A percentile compares a stretch with the other conserved stretches of the same genome.
Evolutionary conservation across 2,329 filamentous ascomycete genomes (phyloP).

Genomic region (Cladosporium sp.): DNA sequence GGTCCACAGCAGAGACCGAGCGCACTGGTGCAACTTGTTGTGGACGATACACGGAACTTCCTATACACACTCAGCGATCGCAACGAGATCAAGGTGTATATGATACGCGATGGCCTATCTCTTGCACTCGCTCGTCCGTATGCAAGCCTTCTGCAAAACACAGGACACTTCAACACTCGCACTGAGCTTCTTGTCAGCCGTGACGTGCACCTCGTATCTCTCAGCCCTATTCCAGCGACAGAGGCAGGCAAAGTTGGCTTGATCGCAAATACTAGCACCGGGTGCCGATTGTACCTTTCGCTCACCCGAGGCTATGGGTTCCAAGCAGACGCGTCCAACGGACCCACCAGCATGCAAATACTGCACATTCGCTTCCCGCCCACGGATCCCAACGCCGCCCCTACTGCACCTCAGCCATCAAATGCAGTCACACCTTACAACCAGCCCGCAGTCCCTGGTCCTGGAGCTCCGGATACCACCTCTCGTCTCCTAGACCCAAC

Average conservation of each 20-base stretch:
- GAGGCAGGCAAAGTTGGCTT: conserved; percentile 84
- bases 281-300: conserved; percentile 88
- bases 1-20: conserved; percentile 50
- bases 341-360: conserved; percentile 95
- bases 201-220: conserved; percentile 73
- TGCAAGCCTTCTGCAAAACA: conserved; percentile 61
- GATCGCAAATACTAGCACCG: conserved; percentile 85
- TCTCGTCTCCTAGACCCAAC: conserved; percentile 40
- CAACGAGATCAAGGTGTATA: conserved; percentile 88
- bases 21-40: conserved; percentile 72
- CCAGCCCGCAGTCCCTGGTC: conserved; percentile 14
- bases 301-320: conserved; percentile 73
- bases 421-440: conserved; percentile 26
- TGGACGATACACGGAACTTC: conserved; percentile 85
- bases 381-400: conserved; percentile 33
- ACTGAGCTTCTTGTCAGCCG: conserved; percentile 68
- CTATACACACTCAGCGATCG: conserved; percentile 87
- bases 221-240: conserved; percentile 76
- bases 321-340: conserved; percentile 60
- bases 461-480: conserved; percentile 35
- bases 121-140: conserved; percentile 58
- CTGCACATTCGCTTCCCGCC: conserved; percentile 95
- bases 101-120: conserved; percentile 66
- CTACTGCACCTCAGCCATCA: conserved; percentile 23
- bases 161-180: conserved; percentile 78